These are phyloP conservation scores for Microbotryum intermedium DNA, from an alignment of 1,284 basidiomycete species.

Conservation along the genomic window DNA sequence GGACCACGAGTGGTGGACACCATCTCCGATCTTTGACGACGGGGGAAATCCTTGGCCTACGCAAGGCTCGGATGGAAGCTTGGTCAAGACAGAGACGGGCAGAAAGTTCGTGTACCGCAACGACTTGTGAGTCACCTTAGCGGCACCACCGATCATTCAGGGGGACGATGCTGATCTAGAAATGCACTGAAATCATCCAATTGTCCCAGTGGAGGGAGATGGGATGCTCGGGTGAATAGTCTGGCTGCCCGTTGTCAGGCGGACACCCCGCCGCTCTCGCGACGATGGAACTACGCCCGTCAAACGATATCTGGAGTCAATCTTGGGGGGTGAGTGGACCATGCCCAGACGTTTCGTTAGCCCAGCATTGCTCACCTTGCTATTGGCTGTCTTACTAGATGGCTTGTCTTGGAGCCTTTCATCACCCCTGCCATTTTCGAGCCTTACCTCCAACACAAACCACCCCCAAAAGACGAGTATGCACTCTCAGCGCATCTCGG, in stretches of 20 bases:
- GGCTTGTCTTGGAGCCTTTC: slow-evolving; percentile 84
- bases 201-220: slow-evolving; percentile 28
- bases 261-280: slow-evolving; percentile 61
- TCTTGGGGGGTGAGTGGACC: neutral
- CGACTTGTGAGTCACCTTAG: slow-evolving; percentile 44
- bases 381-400: slow-evolving; percentile 37
- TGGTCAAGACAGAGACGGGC: slow-evolving; percentile 55
- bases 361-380: neutral
- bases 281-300: slow-evolving; percentile 67
- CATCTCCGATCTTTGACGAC: too few species aligned
- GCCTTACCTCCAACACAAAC: slow-evolving; percentile 48
- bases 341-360: neutral
- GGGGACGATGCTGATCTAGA: too few species aligned
- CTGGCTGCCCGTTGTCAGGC: slow-evolving; percentile 48
- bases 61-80: slow-evolving; percentile 47
- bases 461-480: slow-evolving; percentile 60
- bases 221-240: slow-evolving; percentile 54
- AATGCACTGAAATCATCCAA: slow-evolving; percentile 16
- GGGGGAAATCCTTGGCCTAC: too few species aligned
- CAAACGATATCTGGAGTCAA: slow-evolving; percentile 44
- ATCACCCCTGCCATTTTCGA: slow-evolving; percentile 72
- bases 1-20: too few species aligned
- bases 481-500: slow-evolving; percentile 58
- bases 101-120: slow-evolving; percentile 63
- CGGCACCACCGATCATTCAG: too few species aligned